Base-by-base conservation (phyloP, 2,329 filamentous ascomycete genomes). In the Remersonia thermophila region DNA sequence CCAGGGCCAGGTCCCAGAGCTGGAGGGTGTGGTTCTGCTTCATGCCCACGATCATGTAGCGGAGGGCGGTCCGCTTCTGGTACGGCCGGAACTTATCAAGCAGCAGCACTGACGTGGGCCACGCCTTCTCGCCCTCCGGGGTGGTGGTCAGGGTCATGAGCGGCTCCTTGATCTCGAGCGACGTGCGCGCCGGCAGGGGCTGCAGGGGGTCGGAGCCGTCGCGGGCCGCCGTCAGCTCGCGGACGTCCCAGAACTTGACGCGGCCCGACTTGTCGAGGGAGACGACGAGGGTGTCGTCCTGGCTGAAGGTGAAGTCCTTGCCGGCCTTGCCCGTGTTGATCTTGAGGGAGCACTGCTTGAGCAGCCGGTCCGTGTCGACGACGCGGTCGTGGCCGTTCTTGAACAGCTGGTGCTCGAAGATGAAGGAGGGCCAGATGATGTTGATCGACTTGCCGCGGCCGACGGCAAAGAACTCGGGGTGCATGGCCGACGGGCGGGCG, bases 1-100 rank as follows among this genome's bases (percentile, higher is more conserved):
- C 83, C 25, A 98, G 77, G 29, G 83, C 86, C 53, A 98, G 77
- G 65, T 98, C 91, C 93, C 91, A 98, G 30, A 98, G 75, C 66
- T 98, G 93, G 43, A 98, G 75, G 38, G 89, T 93, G 63, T 98
- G 91, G 60, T 98, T 98, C 60, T 98, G 91, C 66, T 96, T 95
- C 75, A 96, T 85, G 51, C 91, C 91, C 44, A 98, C 84, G 55
- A 98, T 80, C 65, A 98, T 80, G 64, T 98, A 98, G 43, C 91
- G 78, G 44, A 95, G 69, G 32, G 93, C 87, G 53, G 83, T 81
- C 41, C 83, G 80, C 63, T 91, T 94, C 62, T 80, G 75, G 60
- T 93, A 95, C 31, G 91, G 86, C 44, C 87, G 83, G 60, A 87
- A 77, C 68, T 96, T 98, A 63, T 98, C 91, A 49, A 98, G 77